Base-by-base conservation (phyloP, 441 rosid species). In the Eugenia klotzschiana region DNA sequence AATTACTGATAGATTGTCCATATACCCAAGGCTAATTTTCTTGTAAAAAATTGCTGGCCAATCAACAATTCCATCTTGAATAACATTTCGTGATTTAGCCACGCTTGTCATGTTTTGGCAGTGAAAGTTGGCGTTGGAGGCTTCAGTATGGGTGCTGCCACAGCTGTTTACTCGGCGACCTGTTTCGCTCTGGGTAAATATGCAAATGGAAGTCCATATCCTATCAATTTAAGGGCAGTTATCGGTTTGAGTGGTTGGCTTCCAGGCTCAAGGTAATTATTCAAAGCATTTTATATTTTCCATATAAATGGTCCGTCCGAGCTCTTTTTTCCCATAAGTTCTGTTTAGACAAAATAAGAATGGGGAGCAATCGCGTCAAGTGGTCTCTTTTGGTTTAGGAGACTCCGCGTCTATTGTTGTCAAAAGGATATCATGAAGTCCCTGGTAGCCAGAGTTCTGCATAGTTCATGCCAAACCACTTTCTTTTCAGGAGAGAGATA, bases 231-330 rank as follows among this genome's bases (percentile, higher is more conserved):
- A 82, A 87, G 88, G 86, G 97, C 93, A 37, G 90, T 91, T 58
- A 91, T 95, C 58, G 95, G 97, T 25, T 91, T 96, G 46, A 93
- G 94, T 16, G 92, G 93, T 81, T 92, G 96, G 94, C 94, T 93
- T 88, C 96, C 96, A 1, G 91, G 91, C 84, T 92, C 88, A 87
- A 93, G 91, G 96, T 93, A 88, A 15, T 73, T 33, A 40, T 83
- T 23, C 22, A 7, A 8, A 56, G 79, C 49, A 29, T 23, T 54
- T 41, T 22, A 12, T 49, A 53, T n/a, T 54, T 40, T 29, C 60
- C 41, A 52, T 1, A 4, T 18, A 8, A 54, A 37, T 5, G 0
- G 49, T 51, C 60, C 53, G 51, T 33, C 46, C 27, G 51, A 46
- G 8, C 73, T 27, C 51, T 79, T 83, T 55, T 69, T 84, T 51